Evolutionary conservation across 139 green algal genomes (phyloP).

Genomic region (Coelastrella sp.): DNA sequence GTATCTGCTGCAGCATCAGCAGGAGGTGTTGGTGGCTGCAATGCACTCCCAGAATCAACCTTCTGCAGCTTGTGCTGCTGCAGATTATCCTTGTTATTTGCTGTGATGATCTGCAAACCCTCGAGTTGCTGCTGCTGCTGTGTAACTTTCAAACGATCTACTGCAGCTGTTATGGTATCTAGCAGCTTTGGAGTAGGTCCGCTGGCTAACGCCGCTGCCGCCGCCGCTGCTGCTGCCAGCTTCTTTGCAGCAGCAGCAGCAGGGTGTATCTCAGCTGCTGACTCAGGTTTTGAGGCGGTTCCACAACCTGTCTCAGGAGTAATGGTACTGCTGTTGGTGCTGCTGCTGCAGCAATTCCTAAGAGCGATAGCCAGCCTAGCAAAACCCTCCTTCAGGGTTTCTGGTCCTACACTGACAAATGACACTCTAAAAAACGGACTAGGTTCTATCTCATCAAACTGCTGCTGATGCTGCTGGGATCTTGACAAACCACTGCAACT

Average conservation of each 20-base stretch:
- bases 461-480: not conserved
- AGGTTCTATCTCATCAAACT: not conserved
- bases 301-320: not conserved
- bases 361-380: conserved; percentile 45
- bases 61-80: not conserved
- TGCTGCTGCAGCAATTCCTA: conserved; percentile 10
- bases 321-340: not conserved
- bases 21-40: not conserved
- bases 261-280: too few species aligned
- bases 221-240: too few species aligned
- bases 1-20: not conserved
- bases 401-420: conserved; percentile 51
- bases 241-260: too few species aligned
- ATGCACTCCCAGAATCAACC: not conserved
- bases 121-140: not conserved
- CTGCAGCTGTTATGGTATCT: not conserved
- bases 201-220: too few species aligned
- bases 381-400: conserved; percentile 58
- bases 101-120: too few species aligned
- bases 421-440: conserved; percentile 61
- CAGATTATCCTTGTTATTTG: too few species aligned
- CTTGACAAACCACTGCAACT: not conserved
- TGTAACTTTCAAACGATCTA: not conserved
- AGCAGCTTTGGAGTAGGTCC: not conserved
- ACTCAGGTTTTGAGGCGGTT: not conserved